Percentiles rank a stretch among this genome's conserved stretches.
phyloP scores from a whole-genome alignment of 2,329 filamentous ascomycete species.

The Colletotrichum musicola region DNA sequence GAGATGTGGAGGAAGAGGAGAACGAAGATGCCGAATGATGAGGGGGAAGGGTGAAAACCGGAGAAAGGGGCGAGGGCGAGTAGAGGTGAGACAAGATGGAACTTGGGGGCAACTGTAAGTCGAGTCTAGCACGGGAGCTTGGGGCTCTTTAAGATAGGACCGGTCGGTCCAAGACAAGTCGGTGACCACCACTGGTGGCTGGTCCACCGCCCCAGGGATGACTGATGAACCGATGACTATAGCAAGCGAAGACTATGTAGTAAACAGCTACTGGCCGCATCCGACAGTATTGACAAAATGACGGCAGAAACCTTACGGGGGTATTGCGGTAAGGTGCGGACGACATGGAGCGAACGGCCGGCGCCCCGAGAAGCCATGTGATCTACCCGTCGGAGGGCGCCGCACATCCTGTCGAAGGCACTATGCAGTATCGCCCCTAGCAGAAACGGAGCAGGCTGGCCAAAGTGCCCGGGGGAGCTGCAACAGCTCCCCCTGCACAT shows the following conservation, averaged over 20 bases:
- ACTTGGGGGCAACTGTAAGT: neutral
- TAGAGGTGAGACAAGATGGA: slow-evolving; percentile 16
- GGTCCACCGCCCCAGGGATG: slow-evolving; percentile 29
- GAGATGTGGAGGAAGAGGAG: too few species aligned
- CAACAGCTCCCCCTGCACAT: too few species aligned
- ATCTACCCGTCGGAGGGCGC: slow-evolving; percentile 37
- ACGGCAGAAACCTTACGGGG: neutral
- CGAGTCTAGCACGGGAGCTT: neutral
- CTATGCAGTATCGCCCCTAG: neutral
- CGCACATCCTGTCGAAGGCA: slow-evolving; percentile 4
- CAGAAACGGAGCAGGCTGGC: too few species aligned
- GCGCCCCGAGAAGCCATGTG: slow-evolving; percentile 30
- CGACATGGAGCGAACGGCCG: slow-evolving; percentile 1
- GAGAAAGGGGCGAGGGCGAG: neutral
- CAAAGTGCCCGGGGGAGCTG: too few species aligned
- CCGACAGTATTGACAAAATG: neutral
- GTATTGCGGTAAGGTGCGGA: neutral
- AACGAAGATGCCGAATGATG: too few species aligned
- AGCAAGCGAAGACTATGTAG: slow-evolving; percentile 15
- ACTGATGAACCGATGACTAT: slow-evolving; percentile 17
- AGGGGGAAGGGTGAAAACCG: too few species aligned
- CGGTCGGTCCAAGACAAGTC: slow-evolving; percentile 5
- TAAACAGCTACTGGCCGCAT: slow-evolving; percentile 10
- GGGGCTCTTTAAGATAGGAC: slow-evolving; percentile 6
- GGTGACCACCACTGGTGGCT: slow-evolving; percentile 34